phyloP scores from a whole-genome alignment of 495 filamentous ascomycete genomes.

The Thermothielavioides terrestris region DNA sequence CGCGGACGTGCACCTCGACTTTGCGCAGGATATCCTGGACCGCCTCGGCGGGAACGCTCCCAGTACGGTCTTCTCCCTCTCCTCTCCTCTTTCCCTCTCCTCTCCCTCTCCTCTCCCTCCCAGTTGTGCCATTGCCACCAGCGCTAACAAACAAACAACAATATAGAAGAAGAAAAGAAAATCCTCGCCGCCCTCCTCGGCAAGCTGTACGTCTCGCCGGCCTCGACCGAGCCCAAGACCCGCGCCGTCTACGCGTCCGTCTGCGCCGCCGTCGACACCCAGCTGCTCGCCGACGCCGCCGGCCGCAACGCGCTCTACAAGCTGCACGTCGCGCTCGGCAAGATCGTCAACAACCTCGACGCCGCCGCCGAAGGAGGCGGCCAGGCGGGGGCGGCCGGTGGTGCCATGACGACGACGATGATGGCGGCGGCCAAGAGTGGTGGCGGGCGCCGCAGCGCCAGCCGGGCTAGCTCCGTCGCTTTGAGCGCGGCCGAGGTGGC shows the following conservation, averaged over 20 bases:
- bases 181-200: constrained; percentile 64
- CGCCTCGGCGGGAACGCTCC: constrained; percentile 45
- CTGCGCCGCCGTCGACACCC: constrained; percentile 59
- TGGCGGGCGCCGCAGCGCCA: constrained; percentile 16
- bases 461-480: constrained; percentile 24
- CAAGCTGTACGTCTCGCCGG: constrained; percentile 70
- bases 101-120: constrained; percentile 13
- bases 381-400: constrained; percentile 7
- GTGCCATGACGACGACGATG: neutral
- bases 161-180: constrained; percentile 80
- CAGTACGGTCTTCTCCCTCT: constrained; percentile 44
- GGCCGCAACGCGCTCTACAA: constrained; percentile 71
- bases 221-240: constrained; percentile 42
- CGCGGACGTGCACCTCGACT: constrained; percentile 57
- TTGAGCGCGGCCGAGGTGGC: constrained; percentile 18
- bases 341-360: constrained; percentile 50
- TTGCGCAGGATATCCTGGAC: constrained; percentile 57
- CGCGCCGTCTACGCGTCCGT: constrained; percentile 47
- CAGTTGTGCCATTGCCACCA: neutral
- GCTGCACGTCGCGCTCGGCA: constrained; percentile 57
- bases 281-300: constrained; percentile 59
- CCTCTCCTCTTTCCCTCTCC: constrained; percentile 17
- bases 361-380: constrained; percentile 32
- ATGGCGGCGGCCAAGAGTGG: neutral
- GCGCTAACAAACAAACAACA: constrained; percentile 23